phyloP scores from a whole-genome alignment of 108 stramenopile genomes.

The Schizochytrium sp. region DNA sequence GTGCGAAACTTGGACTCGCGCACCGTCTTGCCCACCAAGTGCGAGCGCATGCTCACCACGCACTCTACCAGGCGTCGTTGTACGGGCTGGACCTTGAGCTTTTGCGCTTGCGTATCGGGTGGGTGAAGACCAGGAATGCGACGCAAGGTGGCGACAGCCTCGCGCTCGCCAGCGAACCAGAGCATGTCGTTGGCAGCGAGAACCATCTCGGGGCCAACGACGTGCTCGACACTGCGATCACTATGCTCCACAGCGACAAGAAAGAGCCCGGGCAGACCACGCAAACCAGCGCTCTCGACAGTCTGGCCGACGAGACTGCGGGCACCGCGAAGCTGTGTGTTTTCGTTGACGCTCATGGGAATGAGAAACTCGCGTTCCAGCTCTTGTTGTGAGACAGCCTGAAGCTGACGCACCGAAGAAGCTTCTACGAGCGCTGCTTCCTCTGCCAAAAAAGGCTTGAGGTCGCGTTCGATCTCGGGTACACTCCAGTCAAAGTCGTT shows the following conservation, averaged over 20 bases:
- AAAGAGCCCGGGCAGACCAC: constrained; percentile 3
- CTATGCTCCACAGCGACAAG: background rate
- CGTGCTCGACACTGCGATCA: background rate
- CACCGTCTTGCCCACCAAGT: background rate
- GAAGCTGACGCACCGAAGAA: too few relatives aligned
- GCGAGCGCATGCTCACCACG: constrained; percentile 9
- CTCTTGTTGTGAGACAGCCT: background rate
- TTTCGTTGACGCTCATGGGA: background rate
- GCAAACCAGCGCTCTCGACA: background rate
- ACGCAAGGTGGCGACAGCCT: background rate
- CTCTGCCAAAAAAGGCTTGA: background rate
- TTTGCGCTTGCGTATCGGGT: constrained; percentile 1
- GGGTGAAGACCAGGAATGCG: constrained; percentile 3
- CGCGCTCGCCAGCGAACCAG: constrained; percentile 6
- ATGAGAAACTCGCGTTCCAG: constrained; percentile 9
- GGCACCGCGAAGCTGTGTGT: background rate
- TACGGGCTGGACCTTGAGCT: constrained; percentile 2
- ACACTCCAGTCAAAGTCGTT: background rate
- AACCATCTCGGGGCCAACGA: background rate
- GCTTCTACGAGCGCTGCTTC: background rate
- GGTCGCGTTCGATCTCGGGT: background rate
- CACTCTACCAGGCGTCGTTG: constrained; percentile 10
- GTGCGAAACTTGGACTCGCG: constrained; percentile 8
- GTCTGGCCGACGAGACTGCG: background rate
- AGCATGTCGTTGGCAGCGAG: constrained; percentile 2